A percentile compares a stretch with the other conserved stretches of the same genome.
These are phyloP conservation scores for Trebouxia sp. DNA, from an alignment of 139 green algal genomes.

Conservation along the genomic window DNA sequence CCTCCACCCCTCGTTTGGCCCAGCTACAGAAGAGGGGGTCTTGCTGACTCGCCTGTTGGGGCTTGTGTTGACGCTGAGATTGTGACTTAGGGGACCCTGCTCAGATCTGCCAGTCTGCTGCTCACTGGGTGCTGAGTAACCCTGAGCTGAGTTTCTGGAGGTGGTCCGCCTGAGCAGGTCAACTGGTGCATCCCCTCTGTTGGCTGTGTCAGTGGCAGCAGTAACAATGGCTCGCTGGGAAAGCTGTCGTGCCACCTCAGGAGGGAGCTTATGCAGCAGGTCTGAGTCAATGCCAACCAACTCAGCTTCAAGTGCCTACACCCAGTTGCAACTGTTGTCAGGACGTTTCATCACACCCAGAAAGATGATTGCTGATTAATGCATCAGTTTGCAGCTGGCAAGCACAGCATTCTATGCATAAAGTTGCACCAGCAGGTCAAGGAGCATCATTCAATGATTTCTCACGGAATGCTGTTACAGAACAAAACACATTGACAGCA, in stretches of 20 bases:
- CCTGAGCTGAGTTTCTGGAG: slow-evolving; percentile 6
- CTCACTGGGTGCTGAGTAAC: not conserved
- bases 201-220: slow-evolving; percentile 11
- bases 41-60: slow-evolving; percentile 22
- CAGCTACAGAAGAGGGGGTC: not conserved
- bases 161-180: slow-evolving; percentile 17
- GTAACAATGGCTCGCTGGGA: slow-evolving; percentile 11
- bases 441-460: too few species aligned
- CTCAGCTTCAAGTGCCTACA: slow-evolving; percentile 27
- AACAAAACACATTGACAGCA: too few species aligned
- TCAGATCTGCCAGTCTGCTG: not conserved
- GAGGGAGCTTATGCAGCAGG: slow-evolving; percentile 17
- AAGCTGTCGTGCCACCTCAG: slow-evolving; percentile 19
- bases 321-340: not conserved
- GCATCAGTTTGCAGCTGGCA: too few species aligned
- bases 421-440: too few species aligned
- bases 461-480: too few species aligned
- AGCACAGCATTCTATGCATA: too few species aligned
- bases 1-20: slow-evolving; percentile 1
- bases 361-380: too few species aligned
- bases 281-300: slow-evolving; percentile 18
- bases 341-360: too few species aligned
- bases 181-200: not conserved
- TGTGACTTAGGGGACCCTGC: not conserved
- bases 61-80: slow-evolving; percentile 9